These are phyloP conservation scores for Begonia peltatifolia DNA, from an alignment of 306 rosid species.

Conservation along the genomic window DNA sequence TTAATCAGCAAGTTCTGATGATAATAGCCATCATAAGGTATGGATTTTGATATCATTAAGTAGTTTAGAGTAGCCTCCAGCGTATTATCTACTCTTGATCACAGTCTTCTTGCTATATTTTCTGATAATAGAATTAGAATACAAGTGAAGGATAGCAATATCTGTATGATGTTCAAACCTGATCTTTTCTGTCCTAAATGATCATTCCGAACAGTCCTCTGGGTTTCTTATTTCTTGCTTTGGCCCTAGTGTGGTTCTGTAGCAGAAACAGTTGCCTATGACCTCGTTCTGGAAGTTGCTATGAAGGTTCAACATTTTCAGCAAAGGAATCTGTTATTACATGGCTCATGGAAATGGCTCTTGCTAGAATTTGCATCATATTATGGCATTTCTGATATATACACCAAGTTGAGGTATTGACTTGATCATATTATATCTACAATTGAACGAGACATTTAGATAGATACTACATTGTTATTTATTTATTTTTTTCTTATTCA, in stretches of 20 bases:
- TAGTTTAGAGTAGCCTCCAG: background rate
- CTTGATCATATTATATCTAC: background rate
- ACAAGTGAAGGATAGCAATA: background rate
- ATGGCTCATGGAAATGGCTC: slow-evolving; percentile 97
- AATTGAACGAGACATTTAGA: background rate
- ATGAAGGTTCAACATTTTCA: slow-evolving; percentile 91
- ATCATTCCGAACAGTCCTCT: no score
- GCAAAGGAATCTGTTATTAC: slow-evolving; percentile 61
- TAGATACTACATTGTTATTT: background rate
- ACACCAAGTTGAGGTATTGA: slow-evolving; percentile 74
- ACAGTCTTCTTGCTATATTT: slow-evolving; percentile 2
- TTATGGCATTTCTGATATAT: slow-evolving; percentile 83
- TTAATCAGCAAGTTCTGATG: slow-evolving; percentile 74
- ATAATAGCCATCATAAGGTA: slow-evolving; percentile 71
- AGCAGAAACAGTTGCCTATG: slow-evolving; percentile 96
- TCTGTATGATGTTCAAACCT: no score
- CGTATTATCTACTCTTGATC: background rate
- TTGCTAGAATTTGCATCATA: slow-evolving; percentile 81
- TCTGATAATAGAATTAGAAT: slow-evolving; percentile 2
- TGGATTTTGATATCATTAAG: slow-evolving; percentile 3
- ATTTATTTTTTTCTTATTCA: background rate
- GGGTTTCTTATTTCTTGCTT: slow-evolving; percentile 8
- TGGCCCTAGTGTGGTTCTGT: slow-evolving; percentile 68
- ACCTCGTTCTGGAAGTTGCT: slow-evolving; percentile 76
- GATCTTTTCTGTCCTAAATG: no score